Conservation (phyloP, 1,284 basidiomycete species). For the Malassezia equina region DNA sequence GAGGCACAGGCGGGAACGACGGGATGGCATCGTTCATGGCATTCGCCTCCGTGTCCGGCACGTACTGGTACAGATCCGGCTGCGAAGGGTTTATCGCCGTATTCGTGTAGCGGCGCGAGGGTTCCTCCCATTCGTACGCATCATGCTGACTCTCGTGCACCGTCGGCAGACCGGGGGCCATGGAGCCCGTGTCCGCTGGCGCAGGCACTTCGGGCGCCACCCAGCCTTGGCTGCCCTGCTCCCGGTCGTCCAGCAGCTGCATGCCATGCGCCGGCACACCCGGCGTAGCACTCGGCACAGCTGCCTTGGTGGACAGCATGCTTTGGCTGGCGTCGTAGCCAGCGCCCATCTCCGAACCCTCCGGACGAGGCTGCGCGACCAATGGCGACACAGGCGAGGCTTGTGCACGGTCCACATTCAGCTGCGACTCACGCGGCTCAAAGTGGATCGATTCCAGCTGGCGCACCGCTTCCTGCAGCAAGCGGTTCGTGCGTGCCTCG, state of each 20-base stretch:
- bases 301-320: background rate
- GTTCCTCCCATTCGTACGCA: background rate
- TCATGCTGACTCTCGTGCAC: slow-evolving; percentile 5
- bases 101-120: background rate
- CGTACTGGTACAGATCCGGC: background rate
- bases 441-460: slow-evolving; percentile 17
- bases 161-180: slow-evolving; percentile 4
- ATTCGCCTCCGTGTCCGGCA: background rate
- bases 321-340: background rate
- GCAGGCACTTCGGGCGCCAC: background rate
- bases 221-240: slow-evolving; percentile 17
- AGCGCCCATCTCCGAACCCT: background rate
- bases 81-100: background rate
- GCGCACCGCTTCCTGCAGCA: slow-evolving; percentile 15
- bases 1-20: slow-evolving; percentile 9
- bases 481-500: slow-evolving; percentile 16
- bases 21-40: slow-evolving; percentile 7
- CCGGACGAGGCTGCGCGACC: background rate
- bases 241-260: slow-evolving; percentile 1
- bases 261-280: background rate
- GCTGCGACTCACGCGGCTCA: slow-evolving; percentile 10
- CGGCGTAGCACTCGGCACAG: background rate
- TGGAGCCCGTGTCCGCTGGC: background rate
- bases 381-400: slow-evolving; percentile 7
- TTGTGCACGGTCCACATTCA: slow-evolving; percentile 2